Base-by-base conservation (phyloP, 2,329 filamentous ascomycete genomes). In the Zalaria obscura region DNA sequence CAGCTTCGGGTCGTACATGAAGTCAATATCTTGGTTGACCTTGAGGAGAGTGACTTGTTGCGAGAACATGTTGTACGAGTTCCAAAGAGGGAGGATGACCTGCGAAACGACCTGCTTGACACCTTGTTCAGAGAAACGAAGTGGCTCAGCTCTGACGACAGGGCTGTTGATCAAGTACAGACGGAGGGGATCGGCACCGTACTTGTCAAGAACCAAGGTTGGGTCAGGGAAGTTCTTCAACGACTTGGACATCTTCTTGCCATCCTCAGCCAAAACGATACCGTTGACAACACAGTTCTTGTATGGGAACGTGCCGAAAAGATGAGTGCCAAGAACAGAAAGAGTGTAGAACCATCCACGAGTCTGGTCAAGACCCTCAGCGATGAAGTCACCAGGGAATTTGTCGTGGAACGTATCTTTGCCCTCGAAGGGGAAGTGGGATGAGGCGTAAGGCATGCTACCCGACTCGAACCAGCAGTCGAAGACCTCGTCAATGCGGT, bases 181-280 rank as follows among this genome's bases (percentile, higher is more conserved):
- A 42, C 89, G 80, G 39, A 96, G 75, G 27, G 89, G 87, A 64
- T 96, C 89, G 2, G 87, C 88, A 18, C 89, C 89, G 58, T 93
- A 93, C 55, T 82, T 82, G 44, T 82, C 67, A 72, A 95, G 91
- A 50, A 96, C 76, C 40, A 86, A 67, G 43, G 68, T 69, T 7
- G 89, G 89, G 54, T 94, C 87, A 0, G 89, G 89, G 61, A 94
- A 96, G 63, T 96, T 96, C 68, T 95, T 93, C 44, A 94, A 70
- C 41, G 89, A 78, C 65, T 96, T 96, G 5, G 87, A 94, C 89
- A 96, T 96, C 70, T 96, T 96, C 70, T 94, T 95, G 42, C 89
- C 89, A 55, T 94, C 86, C 58, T 93, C 87, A 1, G 88, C 88
- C 34, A 95, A 72, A 4, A 95, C 87, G 47, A 94, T 91, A 39